Evolutionary conservation across 805 yeast species (phyloP).

Genomic region (Myxozyma neotropica): DNA sequence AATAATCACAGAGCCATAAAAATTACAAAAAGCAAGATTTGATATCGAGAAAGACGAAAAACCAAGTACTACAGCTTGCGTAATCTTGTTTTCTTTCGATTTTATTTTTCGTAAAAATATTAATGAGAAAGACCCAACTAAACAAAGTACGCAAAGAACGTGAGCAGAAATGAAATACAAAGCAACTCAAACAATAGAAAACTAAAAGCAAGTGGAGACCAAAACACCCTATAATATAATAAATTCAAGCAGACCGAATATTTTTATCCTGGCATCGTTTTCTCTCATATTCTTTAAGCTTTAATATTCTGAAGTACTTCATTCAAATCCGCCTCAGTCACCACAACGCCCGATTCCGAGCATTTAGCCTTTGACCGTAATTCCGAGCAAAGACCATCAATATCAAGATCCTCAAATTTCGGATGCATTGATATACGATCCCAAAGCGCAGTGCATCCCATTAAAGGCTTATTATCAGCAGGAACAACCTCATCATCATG

Average conservation of each 20-base stretch:
- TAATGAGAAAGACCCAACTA: not conserved
- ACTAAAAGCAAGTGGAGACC: not conserved
- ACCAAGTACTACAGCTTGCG: too few relatives aligned
- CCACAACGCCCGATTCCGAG: constrained; percentile 88
- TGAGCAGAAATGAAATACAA: not conserved
- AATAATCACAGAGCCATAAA: too few relatives aligned
- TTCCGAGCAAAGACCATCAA: constrained; percentile 90
- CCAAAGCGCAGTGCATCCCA: constrained; percentile 93
- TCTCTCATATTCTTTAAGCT: too few relatives aligned
- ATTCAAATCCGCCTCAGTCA: constrained; percentile 78
- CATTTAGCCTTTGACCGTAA: constrained; percentile 92
- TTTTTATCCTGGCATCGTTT: too few relatives aligned
- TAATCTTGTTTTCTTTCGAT: too few relatives aligned
- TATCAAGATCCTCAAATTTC: constrained; percentile 86
- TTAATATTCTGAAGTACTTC: constrained; percentile 26
- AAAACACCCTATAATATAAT: constrained; percentile 5
- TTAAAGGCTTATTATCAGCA: constrained; percentile 53
- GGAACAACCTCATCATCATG: constrained; percentile 56
- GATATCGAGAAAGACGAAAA: too few relatives aligned
- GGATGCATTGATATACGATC: constrained; percentile 95
- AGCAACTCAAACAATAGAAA: not conserved
- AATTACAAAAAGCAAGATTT: too few relatives aligned
- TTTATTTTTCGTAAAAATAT: too few relatives aligned
- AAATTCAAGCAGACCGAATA: too few relatives aligned
- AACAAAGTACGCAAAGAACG: not conserved